Evolutionary conservation across 352 stramenopile genomes (phyloP).

Genomic region (Elongisporangium undulatum): DNA sequence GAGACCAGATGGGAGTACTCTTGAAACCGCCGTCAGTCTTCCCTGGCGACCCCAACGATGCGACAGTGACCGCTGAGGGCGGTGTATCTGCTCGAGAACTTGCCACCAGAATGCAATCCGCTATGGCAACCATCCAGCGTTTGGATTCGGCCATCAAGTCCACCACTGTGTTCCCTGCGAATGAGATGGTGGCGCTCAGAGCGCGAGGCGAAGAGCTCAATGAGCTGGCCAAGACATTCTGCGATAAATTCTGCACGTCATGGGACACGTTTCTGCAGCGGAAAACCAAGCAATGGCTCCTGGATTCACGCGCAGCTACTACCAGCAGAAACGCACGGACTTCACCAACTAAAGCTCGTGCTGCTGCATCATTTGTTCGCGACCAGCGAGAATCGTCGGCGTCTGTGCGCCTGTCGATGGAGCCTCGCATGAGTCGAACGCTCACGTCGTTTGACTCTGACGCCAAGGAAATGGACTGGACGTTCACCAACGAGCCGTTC

Average conservation of each 20-base stretch:
- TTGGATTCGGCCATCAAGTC: conserved; percentile 58
- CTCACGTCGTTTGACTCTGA: conserved; percentile 32
- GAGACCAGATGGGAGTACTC: conserved; percentile 49
- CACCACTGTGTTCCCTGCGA: conserved; percentile 47
- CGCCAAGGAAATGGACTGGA: conserved; percentile 55
- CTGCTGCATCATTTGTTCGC: conserved; percentile 5
- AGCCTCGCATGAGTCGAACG: conserved; percentile 25
- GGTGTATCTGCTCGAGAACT: conserved; percentile 13
- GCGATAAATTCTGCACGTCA: conserved; percentile 45
- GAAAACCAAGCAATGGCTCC: conserved; percentile 34
- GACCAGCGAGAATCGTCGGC: conserved; percentile 26
- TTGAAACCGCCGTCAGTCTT: conserved; percentile 49
- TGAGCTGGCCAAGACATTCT: conserved; percentile 33
- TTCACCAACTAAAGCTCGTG: neutral
- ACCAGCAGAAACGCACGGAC: neutral
- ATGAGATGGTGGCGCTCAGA: conserved; percentile 60
- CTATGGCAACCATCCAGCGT: conserved; percentile 35
- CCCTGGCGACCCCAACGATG: conserved; percentile 11
- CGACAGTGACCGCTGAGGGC: conserved; percentile 1
- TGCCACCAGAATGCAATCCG: conserved; percentile 21
- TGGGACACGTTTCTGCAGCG: conserved; percentile 58
- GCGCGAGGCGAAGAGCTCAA: conserved; percentile 47
- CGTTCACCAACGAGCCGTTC: conserved; percentile 55
- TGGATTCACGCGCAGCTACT: conserved; percentile 10
- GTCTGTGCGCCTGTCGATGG: conserved; percentile 11